phyloP scores from a whole-genome alignment of 2,329 filamentous ascomycete genomes.

The Paecilomyces fulvus region DNA sequence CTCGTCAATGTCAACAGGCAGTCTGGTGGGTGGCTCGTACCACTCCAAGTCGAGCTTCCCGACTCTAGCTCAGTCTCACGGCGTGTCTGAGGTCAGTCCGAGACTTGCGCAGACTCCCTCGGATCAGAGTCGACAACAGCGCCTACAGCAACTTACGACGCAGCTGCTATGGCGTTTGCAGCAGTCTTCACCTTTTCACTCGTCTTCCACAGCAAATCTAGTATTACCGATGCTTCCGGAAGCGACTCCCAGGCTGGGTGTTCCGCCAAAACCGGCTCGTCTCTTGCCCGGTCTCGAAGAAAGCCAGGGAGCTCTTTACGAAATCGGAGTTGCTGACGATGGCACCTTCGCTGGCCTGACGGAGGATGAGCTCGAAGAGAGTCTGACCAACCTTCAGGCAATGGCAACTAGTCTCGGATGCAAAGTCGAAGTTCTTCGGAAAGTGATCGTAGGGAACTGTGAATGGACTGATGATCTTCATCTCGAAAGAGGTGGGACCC shows the following conservation, averaged over 20 bases:
- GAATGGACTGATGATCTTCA: conserved; percentile 42
- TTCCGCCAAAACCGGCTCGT: conserved; percentile 44
- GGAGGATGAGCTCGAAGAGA: conserved; percentile 87
- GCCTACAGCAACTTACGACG: conserved; percentile 85
- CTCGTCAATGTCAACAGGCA: conserved; percentile 59
- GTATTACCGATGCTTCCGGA: conserved; percentile 70
- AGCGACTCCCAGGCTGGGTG: conserved; percentile 48
- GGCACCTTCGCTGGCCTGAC: conserved; percentile 82
- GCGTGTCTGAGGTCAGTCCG: conserved; percentile 21
- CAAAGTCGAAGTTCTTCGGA: conserved; percentile 68
- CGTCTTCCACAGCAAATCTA: conserved; percentile 65
- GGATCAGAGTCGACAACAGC: conserved; percentile 66
- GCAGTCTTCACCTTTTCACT: conserved; percentile 87
- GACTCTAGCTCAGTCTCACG: conserved; percentile 14
- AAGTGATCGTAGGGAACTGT: conserved; percentile 77
- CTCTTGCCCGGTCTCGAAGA: conserved; percentile 74
- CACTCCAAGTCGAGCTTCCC: conserved; percentile 30
- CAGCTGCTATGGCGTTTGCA: conserved; percentile 91
- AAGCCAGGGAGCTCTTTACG: conserved; percentile 85
- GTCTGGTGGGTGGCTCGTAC: conserved; percentile 44
- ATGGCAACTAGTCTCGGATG: conserved; percentile 95
- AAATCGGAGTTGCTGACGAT: conserved; percentile 93
- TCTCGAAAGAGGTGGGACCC: conserved; percentile 11
- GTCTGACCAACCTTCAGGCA: conserved; percentile 69
- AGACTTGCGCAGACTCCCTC: conserved; percentile 41